Conservation (phyloP, 257 asterid species). For the Plantago ovata region DNA sequence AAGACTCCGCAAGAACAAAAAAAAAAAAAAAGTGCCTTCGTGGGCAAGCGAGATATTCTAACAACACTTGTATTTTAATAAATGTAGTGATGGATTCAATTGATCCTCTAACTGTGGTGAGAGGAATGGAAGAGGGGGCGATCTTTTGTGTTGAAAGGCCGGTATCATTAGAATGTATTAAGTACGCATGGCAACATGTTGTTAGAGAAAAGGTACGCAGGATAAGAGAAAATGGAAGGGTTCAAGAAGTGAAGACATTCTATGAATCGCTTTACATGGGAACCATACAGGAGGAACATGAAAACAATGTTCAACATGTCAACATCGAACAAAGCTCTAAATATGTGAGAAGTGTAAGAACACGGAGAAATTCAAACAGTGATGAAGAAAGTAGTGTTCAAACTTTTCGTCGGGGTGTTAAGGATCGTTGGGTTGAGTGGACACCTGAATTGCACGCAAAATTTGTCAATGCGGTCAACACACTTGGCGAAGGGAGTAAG, state of each 20-base stretch:
- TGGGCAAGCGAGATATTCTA: too few species aligned
- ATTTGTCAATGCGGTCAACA: neutral
- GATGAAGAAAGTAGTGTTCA: neutral
- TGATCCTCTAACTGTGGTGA: constrained; percentile 12
- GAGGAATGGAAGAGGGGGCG: constrained; percentile 38
- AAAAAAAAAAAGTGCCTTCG: too few species aligned
- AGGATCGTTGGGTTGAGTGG: neutral
- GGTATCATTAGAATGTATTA: constrained; percentile 11
- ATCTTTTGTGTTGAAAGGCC: constrained; percentile 30
- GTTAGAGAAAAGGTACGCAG: constrained; percentile 14
- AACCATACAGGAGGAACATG: neutral
- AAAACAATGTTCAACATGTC: neutral
- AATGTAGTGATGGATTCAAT: constrained; percentile 32
- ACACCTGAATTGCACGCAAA: neutral
- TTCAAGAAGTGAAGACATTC: neutral
- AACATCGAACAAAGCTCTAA: neutral
- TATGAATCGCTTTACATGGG: neutral
- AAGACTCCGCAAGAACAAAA: too few species aligned
- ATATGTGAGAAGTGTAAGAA: neutral
- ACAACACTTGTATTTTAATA: too few species aligned
- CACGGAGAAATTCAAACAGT: neutral
- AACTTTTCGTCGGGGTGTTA: neutral
- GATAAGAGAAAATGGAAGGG: neutral
- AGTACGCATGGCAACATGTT: constrained; percentile 36
- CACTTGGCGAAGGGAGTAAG: neutral